phyloP scores from a whole-genome alignment of 2,329 filamentous ascomycete genomes.

The Paramyrothecium roridum region DNA sequence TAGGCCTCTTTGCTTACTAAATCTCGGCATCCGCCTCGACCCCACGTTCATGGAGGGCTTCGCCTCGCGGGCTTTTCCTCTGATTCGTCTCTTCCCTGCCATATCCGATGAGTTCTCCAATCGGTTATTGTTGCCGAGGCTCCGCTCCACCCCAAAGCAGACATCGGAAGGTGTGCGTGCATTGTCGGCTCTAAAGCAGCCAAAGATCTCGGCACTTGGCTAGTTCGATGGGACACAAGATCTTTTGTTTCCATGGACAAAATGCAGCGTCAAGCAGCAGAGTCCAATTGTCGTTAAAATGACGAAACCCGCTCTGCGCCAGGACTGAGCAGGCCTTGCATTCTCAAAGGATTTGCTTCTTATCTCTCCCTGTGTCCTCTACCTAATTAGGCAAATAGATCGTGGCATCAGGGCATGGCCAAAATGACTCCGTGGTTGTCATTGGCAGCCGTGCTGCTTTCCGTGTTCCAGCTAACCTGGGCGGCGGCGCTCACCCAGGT shows the following conservation, averaged over 20 bases:
- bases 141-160: not conserved
- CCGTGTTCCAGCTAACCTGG: not conserved
- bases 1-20: too few relatives aligned
- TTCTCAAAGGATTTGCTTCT: not conserved
- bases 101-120: not conserved
- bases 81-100: too few relatives aligned
- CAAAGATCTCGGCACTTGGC: not conserved
- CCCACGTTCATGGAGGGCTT: too few relatives aligned
- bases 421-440: not conserved
- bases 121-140: not conserved
- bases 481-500: constrained; percentile 12
- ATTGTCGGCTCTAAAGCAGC: not conserved
- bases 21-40: too few relatives aligned
- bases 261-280: not conserved
- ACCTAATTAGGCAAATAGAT: too few relatives aligned
- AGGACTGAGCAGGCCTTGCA: not conserved
- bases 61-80: too few relatives aligned
- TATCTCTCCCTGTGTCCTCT: too few relatives aligned
- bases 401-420: not conserved
- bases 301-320: not conserved
- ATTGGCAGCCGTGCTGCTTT: not conserved
- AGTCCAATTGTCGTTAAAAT: not conserved
- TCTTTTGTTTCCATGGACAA: not conserved
- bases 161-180: not conserved
- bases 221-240: not conserved